A percentile compares a stretch with the other conserved stretches of the same genome.
phyloP scores from a whole-genome alignment of 495 filamentous ascomycete genomes.

The Annulohypoxylon maeteangense region DNA sequence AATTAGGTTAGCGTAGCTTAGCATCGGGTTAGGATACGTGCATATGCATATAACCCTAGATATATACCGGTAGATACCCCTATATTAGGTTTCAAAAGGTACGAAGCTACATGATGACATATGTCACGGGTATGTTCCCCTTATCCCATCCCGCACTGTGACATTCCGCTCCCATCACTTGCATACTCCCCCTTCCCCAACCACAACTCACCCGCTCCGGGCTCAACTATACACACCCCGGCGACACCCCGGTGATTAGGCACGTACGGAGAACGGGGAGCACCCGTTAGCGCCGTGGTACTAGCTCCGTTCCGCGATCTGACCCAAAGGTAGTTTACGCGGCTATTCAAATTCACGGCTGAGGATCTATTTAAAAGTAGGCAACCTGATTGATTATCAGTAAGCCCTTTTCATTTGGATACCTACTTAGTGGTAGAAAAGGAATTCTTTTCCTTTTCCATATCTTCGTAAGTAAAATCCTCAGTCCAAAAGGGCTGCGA shows the following conservation, averaged over 20 bases:
- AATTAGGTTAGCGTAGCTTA: slow-evolving; percentile 20
- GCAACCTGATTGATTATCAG: background rate
- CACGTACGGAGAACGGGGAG: slow-evolving; percentile 1
- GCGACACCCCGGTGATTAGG: slow-evolving; percentile 1
- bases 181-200: slow-evolving; percentile 26
- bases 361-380: background rate
- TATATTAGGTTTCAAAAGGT: background rate
- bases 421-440: background rate
- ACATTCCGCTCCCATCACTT: slow-evolving; percentile 38
- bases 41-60: background rate
- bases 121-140: background rate
- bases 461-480: background rate
- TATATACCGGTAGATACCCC: background rate
- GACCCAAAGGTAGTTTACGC: background rate
- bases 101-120: background rate
- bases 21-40: background rate
- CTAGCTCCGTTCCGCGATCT: slow-evolving; percentile 9
- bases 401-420: background rate
- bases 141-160: slow-evolving; percentile 25
- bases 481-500: background rate
- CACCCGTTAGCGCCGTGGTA: slow-evolving; percentile 1
- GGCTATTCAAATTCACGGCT: background rate
- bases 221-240: slow-evolving; percentile 8
- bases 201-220: slow-evolving; percentile 17
- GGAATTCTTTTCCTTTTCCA: background rate